A percentile compares a stretch with the other conserved stretches of the same genome.
Evolutionary conservation across 257 asterid species (phyloP).

Genomic region (Primulina eburnea): DNA sequence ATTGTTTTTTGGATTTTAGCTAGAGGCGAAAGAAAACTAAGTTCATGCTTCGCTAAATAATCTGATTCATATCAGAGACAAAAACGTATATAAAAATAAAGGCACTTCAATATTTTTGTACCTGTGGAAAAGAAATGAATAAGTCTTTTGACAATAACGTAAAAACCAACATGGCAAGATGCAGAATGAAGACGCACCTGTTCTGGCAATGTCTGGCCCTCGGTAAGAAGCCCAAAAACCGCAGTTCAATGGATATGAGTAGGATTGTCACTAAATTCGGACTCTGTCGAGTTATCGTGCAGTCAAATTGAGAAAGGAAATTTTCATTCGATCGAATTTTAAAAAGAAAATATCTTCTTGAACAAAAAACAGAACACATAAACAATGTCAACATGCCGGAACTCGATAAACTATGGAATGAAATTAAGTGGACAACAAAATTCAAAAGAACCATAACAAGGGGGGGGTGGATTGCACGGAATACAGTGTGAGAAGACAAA

Average conservation of each 20-base stretch:
- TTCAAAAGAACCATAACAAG: conserved; percentile 2
- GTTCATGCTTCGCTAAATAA: too few relatives aligned
- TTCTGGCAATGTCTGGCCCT: conserved; percentile 98
- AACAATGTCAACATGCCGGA: neutral
- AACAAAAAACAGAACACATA: conserved; percentile 14
- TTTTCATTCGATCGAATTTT: conserved; percentile 80
- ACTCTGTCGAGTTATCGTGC: conserved; percentile 72
- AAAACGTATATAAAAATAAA: neutral
- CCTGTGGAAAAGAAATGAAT: conserved; percentile 6
- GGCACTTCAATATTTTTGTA: too few relatives aligned
- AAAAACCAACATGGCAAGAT: conserved; percentile 4
- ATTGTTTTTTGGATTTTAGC: too few relatives aligned
- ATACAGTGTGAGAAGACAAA: neutral
- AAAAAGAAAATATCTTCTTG: conserved; percentile 16
- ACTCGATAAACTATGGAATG: neutral
- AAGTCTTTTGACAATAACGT: conserved; percentile 5
- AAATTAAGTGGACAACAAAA: neutral
- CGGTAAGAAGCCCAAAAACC: conserved; percentile 98
- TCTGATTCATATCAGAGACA: too few relatives aligned
- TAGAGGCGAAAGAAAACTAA: too few relatives aligned
- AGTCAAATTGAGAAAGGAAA: conserved; percentile 88
- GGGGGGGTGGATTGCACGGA: too few relatives aligned
- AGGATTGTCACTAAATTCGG: conserved; percentile 73
- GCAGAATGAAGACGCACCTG: conserved; percentile 45
- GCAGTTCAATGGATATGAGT: conserved; percentile 83